Evolutionary conservation across 2,329 filamentous ascomycete species (phyloP).

Genomic region (Cadophora luteo-olivacea): DNA sequence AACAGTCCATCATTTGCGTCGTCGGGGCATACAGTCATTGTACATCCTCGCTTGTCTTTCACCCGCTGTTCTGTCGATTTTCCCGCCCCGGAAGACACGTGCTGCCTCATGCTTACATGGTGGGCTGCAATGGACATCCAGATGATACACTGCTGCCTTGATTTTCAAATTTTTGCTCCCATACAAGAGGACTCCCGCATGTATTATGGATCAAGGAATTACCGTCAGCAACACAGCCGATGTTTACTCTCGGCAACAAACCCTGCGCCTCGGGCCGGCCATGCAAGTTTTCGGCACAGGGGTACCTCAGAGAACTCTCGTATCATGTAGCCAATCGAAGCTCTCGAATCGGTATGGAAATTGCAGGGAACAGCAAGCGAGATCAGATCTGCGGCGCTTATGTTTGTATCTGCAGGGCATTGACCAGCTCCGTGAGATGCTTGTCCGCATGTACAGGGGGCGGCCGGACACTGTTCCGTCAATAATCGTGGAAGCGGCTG

Average conservation of each 20-base stretch:
- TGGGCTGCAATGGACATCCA: background rate
- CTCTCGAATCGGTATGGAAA: background rate
- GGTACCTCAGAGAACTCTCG: background rate
- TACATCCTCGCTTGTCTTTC: background rate
- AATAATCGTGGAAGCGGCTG: background rate
- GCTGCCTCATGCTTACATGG: conserved; percentile 3
- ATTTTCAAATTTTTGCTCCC: background rate
- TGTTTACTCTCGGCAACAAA: background rate
- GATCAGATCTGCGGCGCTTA: conserved; percentile 2
- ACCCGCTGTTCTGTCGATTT: background rate
- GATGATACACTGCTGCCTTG: background rate
- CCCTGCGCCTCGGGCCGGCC: conserved; percentile 5
- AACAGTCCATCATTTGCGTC: background rate
- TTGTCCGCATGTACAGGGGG: background rate
- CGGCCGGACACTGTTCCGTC: background rate
- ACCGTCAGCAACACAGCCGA: background rate
- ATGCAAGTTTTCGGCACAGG: conserved; percentile 2
- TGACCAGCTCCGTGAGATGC: background rate
- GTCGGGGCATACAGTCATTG: background rate
- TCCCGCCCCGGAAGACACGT: background rate
- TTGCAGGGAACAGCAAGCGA: conserved; percentile 1
- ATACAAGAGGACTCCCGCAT: too few relatives aligned
- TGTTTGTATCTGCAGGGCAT: background rate
- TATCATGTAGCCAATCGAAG: background rate
- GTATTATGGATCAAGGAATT: background rate